A percentile compares a stretch with the other conserved stretches of the same genome.
These are phyloP conservation scores for Silene latifolia DNA, from an alignment of 148 eudicot species.

Conservation along the genomic window DNA sequence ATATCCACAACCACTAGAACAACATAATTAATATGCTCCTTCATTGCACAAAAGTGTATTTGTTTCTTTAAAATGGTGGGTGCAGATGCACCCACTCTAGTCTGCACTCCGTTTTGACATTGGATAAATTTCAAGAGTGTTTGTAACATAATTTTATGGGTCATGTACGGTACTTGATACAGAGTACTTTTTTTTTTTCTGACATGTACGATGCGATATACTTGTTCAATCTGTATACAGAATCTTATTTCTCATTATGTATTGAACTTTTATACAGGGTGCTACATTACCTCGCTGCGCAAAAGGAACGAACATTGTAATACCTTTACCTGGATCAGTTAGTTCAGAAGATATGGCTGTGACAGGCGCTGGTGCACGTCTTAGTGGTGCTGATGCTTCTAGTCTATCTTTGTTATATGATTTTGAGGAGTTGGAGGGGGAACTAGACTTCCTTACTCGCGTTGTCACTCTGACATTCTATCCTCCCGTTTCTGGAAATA, in stretches of 20 bases:
- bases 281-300: conserved; percentile 86
- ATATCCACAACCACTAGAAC: no score
- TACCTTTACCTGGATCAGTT: conserved; percentile 74
- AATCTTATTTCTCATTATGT: neutral
- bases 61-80: no score
- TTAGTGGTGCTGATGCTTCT: conserved; percentile 65
- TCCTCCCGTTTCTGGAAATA: conserved; percentile 68
- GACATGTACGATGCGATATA: neutral
- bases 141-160: neutral
- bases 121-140: neutral
- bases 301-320: conserved; percentile 72
- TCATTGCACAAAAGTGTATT: no score
- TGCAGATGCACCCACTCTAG: no score
- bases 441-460: conserved; percentile 92
- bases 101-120: neutral
- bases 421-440: conserved; percentile 97
- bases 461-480: conserved; percentile 83
- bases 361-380: conserved; percentile 91
- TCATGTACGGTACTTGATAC: neutral
- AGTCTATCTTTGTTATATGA: conserved; percentile 68
- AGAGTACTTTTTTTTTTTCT: neutral
- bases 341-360: conserved; percentile 91
- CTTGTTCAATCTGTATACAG: neutral
- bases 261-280: conserved; percentile 51
- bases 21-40: no score